Evolutionary conservation across 371 early-diverging fungal species (phyloP).

Genomic region (Agmasoma carcini): DNA sequence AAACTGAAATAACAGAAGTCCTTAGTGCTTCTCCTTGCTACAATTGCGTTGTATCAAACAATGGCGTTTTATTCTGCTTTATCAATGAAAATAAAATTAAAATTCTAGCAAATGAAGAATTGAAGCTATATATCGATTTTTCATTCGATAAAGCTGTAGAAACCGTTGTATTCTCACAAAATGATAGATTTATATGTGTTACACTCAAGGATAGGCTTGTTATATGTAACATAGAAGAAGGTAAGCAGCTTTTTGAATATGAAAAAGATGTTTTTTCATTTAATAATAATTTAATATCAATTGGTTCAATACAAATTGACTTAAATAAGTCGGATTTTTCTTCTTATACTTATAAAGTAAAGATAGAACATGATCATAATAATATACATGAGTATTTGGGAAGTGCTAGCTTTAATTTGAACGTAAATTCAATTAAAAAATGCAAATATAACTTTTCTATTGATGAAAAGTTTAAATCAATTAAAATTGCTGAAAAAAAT

Average conservation of each 20-base stretch:
- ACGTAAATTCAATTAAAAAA: no score
- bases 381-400: neutral
- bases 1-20: neutral
- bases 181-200: constrained; percentile 8
- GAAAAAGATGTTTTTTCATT: no score
- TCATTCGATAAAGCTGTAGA: neutral
- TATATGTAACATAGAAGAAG: constrained; percentile 13
- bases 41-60: neutral
- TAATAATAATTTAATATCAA: no score
- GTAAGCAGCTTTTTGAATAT: neutral
- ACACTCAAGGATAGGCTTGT: neutral
- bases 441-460: neutral
- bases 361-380: neutral
- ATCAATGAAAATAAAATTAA: constrained; percentile 3
- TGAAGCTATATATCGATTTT: constrained; percentile 5
- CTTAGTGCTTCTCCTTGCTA: neutral
- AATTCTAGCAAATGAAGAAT: constrained; percentile 2
- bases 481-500: neutral
- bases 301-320: no score
- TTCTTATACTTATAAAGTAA: no score
- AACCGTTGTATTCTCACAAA: constrained; percentile 1
- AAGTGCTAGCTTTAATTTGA: neutral
- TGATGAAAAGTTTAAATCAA: neutral
- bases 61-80: constrained; percentile 10
- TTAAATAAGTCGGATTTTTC: no score